A percentile compares a stretch with the other conserved stretches of the same genome.
phyloP scores from a whole-genome alignment of 129 eudicot genomes.

The Mikania micrantha region DNA sequence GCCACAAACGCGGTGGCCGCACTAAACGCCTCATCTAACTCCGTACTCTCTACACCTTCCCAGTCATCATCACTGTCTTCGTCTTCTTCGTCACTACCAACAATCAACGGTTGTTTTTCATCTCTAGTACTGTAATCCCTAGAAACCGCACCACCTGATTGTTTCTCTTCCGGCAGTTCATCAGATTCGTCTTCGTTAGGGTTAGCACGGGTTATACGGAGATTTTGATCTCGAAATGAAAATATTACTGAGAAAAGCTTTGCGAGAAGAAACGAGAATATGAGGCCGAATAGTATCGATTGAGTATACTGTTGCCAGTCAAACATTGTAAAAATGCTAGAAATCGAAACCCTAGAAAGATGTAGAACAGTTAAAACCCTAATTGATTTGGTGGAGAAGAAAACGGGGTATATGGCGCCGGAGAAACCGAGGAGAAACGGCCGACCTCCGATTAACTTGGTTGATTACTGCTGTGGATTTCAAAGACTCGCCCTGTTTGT shows the following conservation, averaged over 20 bases:
- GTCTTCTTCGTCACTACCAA: not conserved
- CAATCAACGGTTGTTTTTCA: constrained; percentile 40
- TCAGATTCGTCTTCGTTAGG: constrained; percentile 4
- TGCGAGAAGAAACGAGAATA: constrained; percentile 77
- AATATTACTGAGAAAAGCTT: constrained; percentile 76
- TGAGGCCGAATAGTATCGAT: constrained; percentile 59
- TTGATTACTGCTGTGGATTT: not conserved
- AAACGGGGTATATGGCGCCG: not conserved
- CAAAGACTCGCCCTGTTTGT: too few species aligned
- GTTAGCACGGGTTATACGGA: constrained; percentile 52
- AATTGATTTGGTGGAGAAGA: not conserved
- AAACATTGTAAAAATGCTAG: constrained; percentile 29
- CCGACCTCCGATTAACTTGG: constrained; percentile 2
- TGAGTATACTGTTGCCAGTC: constrained; percentile 76
- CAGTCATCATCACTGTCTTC: constrained; percentile 79
- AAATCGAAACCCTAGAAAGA: not conserved
- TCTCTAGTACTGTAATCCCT: not conserved
- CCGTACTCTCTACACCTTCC: constrained; percentile 98
- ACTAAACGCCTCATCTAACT: constrained; percentile 83
- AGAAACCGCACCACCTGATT: too few species aligned
- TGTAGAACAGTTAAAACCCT: constrained; percentile 7
- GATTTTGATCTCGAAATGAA: constrained; percentile 74
- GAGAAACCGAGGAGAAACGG: constrained; percentile 19
- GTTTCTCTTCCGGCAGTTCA: too few species aligned
- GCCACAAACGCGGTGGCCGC: constrained; percentile 96